Evolutionary conservation across 768 basidiomycete species (phyloP).

Genomic region (Pulveroboletus sp.): DNA sequence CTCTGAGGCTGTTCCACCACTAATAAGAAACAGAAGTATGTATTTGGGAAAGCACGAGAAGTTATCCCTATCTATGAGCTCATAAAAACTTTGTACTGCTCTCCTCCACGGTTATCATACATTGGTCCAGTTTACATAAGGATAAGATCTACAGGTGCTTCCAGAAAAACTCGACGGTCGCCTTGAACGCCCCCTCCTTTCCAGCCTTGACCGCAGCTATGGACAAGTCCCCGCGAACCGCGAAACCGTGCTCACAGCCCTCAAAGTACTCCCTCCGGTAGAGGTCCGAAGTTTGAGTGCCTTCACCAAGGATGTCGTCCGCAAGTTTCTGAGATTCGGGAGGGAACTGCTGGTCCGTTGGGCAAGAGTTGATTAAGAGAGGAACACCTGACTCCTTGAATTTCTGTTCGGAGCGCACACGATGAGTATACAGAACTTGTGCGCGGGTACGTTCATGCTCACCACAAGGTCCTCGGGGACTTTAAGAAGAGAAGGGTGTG

Average conservation of each 20-base stretch:
- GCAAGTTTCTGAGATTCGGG: slow-evolving; percentile 40
- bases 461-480: slow-evolving; percentile 56
- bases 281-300: slow-evolving; percentile 43
- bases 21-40: slow-evolving; percentile 32
- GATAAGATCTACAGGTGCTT: slow-evolving; percentile 25
- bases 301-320: slow-evolving; percentile 48
- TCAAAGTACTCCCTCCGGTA: slow-evolving; percentile 22
- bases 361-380: slow-evolving; percentile 68
- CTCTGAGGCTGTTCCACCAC: slow-evolving; percentile 88
- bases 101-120: not conserved
- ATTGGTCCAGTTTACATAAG: not conserved
- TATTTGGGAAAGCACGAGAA: not conserved
- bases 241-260: slow-evolving; percentile 55
- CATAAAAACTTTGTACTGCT: not conserved
- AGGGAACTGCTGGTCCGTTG: slow-evolving; percentile 51
- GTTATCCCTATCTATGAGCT: slow-evolving; percentile 4
- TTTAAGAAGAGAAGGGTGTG: slow-evolving; percentile 47
- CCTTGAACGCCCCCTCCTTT: slow-evolving; percentile 54
- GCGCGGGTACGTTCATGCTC: not conserved
- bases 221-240: slow-evolving; percentile 47
- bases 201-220: slow-evolving; percentile 54
- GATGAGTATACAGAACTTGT: not conserved
- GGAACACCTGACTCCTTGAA: slow-evolving; percentile 49
- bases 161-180: slow-evolving; percentile 53
- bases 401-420: slow-evolving; percentile 36